phyloP scores from a whole-genome alignment of 352 stramenopile species.

The Globisporangium okanoganense region DNA sequence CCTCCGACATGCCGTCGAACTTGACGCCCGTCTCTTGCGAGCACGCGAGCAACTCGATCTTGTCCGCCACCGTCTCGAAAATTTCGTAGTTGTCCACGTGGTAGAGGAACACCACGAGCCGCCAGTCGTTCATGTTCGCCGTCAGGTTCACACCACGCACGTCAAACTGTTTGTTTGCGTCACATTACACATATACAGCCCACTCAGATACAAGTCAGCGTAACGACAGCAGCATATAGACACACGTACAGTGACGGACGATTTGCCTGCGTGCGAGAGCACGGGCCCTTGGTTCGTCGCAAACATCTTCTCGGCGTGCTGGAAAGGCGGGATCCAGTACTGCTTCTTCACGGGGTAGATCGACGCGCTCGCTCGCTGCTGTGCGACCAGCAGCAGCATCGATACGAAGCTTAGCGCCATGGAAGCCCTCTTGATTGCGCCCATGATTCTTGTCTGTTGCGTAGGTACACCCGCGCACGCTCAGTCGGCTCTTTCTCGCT shows the following conservation, averaged over 20 bases:
- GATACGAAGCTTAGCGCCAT: not conserved
- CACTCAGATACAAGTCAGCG: not conserved
- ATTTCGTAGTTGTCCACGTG: conserved; percentile 69
- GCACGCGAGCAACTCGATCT: conserved; percentile 77
- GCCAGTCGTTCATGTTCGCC: conserved; percentile 56
- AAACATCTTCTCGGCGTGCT: conserved; percentile 87
- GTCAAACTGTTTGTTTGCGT: conserved; percentile 53
- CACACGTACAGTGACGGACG: conserved; percentile 47
- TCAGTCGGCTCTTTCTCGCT: not conserved
- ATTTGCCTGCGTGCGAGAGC: conserved; percentile 57
- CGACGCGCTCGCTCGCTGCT: conserved; percentile 27
- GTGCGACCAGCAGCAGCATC: not conserved
- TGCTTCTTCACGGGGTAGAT: conserved; percentile 71
- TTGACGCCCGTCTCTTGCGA: conserved; percentile 31
- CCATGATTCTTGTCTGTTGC: not conserved
- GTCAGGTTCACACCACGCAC: conserved; percentile 74
- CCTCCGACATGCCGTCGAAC: conserved; percentile 59
- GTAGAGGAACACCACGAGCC: conserved; percentile 81
- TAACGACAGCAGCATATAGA: conserved; percentile 2
- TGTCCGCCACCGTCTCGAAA: conserved; percentile 56
- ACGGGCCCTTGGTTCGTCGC: conserved; percentile 66
- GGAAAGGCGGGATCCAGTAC: conserved; percentile 74
- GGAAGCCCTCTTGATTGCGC: not conserved
- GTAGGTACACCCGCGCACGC: not conserved
- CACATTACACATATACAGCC: not conserved